Conservation (phyloP, 179 eudicot species). For the Nepenthes alata region DNA sequence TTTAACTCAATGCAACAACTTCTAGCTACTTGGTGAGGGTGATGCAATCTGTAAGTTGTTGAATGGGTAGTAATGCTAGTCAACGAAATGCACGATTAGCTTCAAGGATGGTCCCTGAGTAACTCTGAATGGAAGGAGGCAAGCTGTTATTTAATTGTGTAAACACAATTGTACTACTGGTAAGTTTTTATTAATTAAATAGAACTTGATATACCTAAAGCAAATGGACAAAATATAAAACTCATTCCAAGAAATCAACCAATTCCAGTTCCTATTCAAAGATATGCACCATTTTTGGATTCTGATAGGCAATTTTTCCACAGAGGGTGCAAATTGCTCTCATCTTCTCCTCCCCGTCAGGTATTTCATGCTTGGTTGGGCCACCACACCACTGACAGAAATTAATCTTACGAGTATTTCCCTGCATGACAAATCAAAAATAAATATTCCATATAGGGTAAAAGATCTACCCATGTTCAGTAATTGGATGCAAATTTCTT, state of each 20-base stretch:
- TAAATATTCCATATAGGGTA: neutral
- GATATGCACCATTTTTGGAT: slow-evolving; percentile 77
- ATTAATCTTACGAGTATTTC: slow-evolving; percentile 48
- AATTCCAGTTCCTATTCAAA: neutral
- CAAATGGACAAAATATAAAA: neutral
- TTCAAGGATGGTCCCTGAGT: too few species aligned
- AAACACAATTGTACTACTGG: too few species aligned
- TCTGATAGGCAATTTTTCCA: slow-evolving; percentile 80
- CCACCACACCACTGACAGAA: slow-evolving; percentile 95
- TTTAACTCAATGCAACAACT: too few species aligned
- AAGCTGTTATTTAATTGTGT: too few species aligned
- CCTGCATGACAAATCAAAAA: slow-evolving; percentile 29
- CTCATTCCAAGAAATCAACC: neutral
- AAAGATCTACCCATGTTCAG: neutral
- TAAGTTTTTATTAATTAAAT: too few species aligned
- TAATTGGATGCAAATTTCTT: neutral
- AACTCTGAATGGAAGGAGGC: too few species aligned
- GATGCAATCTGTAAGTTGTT: too few species aligned
- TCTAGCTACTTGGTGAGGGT: too few species aligned
- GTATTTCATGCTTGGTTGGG: slow-evolving; percentile 76
- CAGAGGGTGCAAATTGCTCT: slow-evolving; percentile 85
- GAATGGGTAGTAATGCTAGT: too few species aligned
- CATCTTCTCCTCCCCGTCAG: slow-evolving; percentile 86
- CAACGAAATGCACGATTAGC: too few species aligned
- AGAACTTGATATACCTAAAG: too few species aligned